Percentiles rank a stretch among this genome's conserved stretches.
These are phyloP conservation scores for Cystofilobasidium capitatum DNA, from an alignment of 768 basidiomycete genomes.

Conservation along the genomic window DNA sequence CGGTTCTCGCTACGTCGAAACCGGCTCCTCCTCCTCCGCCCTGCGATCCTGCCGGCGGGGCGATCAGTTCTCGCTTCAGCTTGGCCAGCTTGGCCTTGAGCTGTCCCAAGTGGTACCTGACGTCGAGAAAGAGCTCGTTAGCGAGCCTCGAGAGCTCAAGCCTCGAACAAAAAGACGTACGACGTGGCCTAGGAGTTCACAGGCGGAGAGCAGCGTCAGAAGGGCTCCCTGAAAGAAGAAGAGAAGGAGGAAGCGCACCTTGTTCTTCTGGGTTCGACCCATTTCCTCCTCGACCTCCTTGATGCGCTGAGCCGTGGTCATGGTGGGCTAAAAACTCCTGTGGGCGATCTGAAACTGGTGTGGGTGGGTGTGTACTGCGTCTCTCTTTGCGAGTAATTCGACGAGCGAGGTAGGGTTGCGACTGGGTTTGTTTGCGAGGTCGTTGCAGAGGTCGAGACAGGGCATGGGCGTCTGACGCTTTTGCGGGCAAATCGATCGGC, in stretches of 20 bases:
- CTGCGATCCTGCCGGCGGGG: slow-evolving; percentile 60
- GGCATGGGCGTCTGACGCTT: no score
- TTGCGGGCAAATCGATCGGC: no score
- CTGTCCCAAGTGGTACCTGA: slow-evolving; percentile 74
- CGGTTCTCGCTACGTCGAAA: slow-evolving; percentile 96
- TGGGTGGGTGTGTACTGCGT: no score
- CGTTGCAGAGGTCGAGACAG: no score
- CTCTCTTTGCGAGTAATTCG: no score
- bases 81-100: slow-evolving; percentile 98
- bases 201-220: not conserved
- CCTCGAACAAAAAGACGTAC: not conserved
- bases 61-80: slow-evolving; percentile 84
- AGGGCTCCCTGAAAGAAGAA: not conserved
- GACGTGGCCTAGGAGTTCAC: slow-evolving; percentile 23
- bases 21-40: slow-evolving; percentile 84
- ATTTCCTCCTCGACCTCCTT: slow-evolving; percentile 27
- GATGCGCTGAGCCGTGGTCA: slow-evolving; percentile 20
- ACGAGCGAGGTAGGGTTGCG: no score
- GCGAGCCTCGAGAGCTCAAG: not conserved
- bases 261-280: slow-evolving; percentile 24
- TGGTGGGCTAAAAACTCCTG: no score
- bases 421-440: no score
- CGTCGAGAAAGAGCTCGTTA: not conserved
- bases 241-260: not conserved
- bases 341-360: no score